Evolutionary conservation across 1,139 yeast genomes (phyloP), one percentile per base, ranked within the genome.

Genomic region (Ogataea hybrid): DNA sequence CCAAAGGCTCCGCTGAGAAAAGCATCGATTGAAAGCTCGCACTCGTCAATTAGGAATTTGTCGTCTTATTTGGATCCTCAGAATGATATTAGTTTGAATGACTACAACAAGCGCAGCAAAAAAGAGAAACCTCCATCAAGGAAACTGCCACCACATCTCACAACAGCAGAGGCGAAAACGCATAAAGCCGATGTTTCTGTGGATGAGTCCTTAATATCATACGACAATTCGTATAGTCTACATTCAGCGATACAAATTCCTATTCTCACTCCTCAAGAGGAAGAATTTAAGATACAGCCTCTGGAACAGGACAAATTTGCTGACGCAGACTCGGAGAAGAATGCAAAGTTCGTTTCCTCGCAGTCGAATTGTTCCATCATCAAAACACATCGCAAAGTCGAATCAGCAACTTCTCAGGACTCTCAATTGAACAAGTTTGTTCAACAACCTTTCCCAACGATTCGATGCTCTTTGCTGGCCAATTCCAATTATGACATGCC

Each of bases 161-260:
- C 17, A 8, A 8, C 31, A 3, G 21, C 12, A 6, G 9, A 16
- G 7, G 9, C 20, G 2, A 20, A 27, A 6, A 36, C 49, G 3
- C 61, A 56, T 38, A 44, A 49, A 15, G 32, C 42, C 1, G 53
- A 49, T 12, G 39, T 42, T 22, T 57, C 64, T 5, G 16, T 50
- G 6, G 58, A 53, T 37, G 50, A 52, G 12, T 50, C 56, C 6
- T 23, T 44, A 20, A 15, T 49, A 6, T 55, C 56, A 14, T 52
- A 50, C 32, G 62, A 57, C 40, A 50, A 47, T 3, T 44, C 57
- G 2, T 58, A 54, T 39, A 57, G 62, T 38, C 45, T 60, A 12
- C 63, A 58, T 40, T 54, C 62, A 2, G 63, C 62, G 10, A 49
- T 55, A 25, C 58, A 59, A 12, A 49, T 61, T 21, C 58, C 57